Evolutionary conservation across 768 basidiomycete species (phyloP).

Genomic region (Agaricus blazei): DNA sequence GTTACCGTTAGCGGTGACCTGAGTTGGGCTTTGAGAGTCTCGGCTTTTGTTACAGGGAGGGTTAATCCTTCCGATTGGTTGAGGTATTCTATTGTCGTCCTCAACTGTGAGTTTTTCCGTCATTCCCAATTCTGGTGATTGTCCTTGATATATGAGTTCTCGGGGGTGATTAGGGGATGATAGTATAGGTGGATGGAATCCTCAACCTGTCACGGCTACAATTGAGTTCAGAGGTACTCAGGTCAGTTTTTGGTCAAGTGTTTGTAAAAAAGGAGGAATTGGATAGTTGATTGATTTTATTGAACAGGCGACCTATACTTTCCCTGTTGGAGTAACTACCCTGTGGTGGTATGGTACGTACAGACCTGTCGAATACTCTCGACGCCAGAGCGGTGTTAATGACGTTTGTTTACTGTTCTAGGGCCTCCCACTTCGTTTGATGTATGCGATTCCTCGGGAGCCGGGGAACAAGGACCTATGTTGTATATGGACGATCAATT

Average conservation of each 20-base stretch:
- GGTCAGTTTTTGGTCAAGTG: slow-evolving; percentile 23
- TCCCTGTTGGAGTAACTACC: slow-evolving; percentile 68
- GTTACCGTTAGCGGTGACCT: slow-evolving; percentile 50
- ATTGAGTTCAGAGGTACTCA: slow-evolving; percentile 63
- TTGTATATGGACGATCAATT: background rate
- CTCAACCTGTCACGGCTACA: slow-evolving; percentile 47
- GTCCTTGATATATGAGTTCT: background rate
- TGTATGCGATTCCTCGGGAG: background rate
- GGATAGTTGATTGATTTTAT: background rate
- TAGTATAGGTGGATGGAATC: slow-evolving; percentile 45
- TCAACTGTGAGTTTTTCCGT: slow-evolving; percentile 45
- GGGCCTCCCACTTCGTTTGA: slow-evolving; percentile 4
- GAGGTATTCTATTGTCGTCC: slow-evolving; percentile 65
- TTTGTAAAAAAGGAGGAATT: background rate
- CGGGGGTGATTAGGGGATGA: slow-evolving; percentile 38
- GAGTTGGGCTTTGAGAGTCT: slow-evolving; percentile 51
- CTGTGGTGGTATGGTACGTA: slow-evolving; percentile 38
- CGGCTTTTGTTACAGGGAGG: slow-evolving; percentile 58
- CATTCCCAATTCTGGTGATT: background rate
- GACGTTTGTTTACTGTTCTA: background rate
- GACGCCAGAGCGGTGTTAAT: background rate
- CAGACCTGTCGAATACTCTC: background rate
- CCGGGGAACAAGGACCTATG: background rate
- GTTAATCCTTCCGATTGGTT: slow-evolving; percentile 47
- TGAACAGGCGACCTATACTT: slow-evolving; percentile 55